These are phyloP conservation scores for Starmerella sirachaensis DNA, from an alignment of 805 yeast species.

Conservation along the genomic window DNA sequence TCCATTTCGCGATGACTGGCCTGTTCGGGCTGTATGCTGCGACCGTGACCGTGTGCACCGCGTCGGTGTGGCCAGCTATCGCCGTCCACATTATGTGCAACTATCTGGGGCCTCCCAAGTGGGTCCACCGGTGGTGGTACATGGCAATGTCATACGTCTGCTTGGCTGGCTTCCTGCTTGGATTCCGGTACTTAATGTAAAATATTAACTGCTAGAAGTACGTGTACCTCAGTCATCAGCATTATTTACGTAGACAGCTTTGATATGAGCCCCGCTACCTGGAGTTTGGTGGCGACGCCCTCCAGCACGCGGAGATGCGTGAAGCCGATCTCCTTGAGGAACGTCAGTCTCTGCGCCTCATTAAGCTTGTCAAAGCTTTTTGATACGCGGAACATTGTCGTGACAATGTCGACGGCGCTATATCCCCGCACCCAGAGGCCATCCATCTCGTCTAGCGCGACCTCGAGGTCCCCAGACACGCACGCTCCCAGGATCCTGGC, in stretches of 20 bases:
- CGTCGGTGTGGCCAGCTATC: slow-evolving; percentile 45
- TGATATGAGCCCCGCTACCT: slow-evolving; percentile 72
- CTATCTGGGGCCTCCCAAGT: slow-evolving; percentile 51
- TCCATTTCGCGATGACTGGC: slow-evolving; percentile 54
- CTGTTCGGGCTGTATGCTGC: slow-evolving; percentile 61
- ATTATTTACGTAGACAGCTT: slow-evolving; percentile 27
- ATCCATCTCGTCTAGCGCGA: slow-evolving; percentile 50
- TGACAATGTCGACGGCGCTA: slow-evolving; percentile 82
- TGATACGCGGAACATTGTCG: slow-evolving; percentile 79
- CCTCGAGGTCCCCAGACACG: slow-evolving; percentile 41
- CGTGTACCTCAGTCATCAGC: not conserved
- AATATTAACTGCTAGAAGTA: not conserved
- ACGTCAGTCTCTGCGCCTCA: slow-evolving; percentile 60
- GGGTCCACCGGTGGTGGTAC: slow-evolving; percentile 9
- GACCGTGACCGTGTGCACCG: slow-evolving; percentile 40
- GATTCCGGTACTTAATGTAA: not conserved
- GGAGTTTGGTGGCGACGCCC: slow-evolving; percentile 82
- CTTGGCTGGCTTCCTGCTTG: not conserved
- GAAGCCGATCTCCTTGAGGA: slow-evolving; percentile 77
- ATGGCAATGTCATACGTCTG: no score
- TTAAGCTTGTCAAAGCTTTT: slow-evolving; percentile 57
- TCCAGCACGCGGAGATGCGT: slow-evolving; percentile 87
- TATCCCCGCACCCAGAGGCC: slow-evolving; percentile 82
- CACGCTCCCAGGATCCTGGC: slow-evolving; percentile 49
- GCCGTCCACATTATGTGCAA: slow-evolving; percentile 59